Percentiles rank a stretch among this genome's conserved stretches.
Conservation (phyloP, 2,329 filamentous ascomycete species). For the Orbilia ellipsospora region DNA sequence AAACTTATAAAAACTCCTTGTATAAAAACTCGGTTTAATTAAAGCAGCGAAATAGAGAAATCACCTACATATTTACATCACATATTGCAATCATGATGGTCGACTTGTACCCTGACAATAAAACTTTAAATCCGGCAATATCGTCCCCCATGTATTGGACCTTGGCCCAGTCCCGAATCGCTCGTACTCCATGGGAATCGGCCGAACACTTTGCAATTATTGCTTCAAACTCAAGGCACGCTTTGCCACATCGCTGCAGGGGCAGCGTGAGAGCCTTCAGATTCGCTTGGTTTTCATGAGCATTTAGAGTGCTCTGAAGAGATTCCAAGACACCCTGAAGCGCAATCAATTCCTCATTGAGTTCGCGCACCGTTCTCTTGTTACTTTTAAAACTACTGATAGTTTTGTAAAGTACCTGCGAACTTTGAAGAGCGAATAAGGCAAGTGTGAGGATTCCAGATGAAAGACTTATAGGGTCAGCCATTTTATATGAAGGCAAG, state of each 20-base stretch:
- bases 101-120: constrained; percentile 64
- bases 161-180: constrained; percentile 65
- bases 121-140: constrained; percentile 63
- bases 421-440: constrained; percentile 63
- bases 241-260: constrained; percentile 63
- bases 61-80: constrained; percentile 63
- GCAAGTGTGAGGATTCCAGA: constrained; percentile 62
- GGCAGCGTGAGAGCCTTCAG: constrained; percentile 62
- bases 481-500: neutral
- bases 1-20: constrained; percentile 11
- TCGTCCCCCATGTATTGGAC: constrained; percentile 65
- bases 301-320: constrained; percentile 60
- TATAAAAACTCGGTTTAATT: constrained; percentile 34
- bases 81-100: constrained; percentile 64
- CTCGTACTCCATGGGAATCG: constrained; percentile 61
- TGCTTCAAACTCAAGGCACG: constrained; percentile 64
- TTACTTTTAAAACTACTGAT: constrained; percentile 63
- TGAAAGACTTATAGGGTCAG: constrained; percentile 61
- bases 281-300: constrained; percentile 56
- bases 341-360: constrained; percentile 63
- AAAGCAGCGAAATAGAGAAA: neutral
- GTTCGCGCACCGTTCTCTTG: constrained; percentile 62
- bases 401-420: constrained; percentile 62
- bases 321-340: constrained; percentile 62
- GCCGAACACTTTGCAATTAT: constrained; percentile 62